Base-by-base conservation (phyloP, 2,329 filamentous ascomycete genomes). In the Fusarium illudens region DNA sequence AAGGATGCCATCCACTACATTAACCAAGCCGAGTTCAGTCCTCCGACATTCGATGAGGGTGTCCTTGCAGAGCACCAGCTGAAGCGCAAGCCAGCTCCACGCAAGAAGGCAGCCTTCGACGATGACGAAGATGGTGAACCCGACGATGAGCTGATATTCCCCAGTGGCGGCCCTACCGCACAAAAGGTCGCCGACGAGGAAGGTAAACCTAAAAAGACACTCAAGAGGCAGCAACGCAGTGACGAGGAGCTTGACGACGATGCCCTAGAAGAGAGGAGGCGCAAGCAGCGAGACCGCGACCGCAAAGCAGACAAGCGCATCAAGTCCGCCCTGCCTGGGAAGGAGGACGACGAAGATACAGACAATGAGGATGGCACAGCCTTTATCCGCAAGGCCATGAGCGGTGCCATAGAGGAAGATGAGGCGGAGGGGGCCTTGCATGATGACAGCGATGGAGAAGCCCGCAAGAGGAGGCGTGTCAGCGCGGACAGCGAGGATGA, bases 311-410 rank as follows among this genome's bases (percentile, higher is more conserved):
- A 89, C 50, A 83, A 84, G 30, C 92, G 91, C 75, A 91, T 96
- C 80, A 98, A 97, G 83, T 96, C 92, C 73, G 89, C 90, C 22
- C 80, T 95, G 36, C 95, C 89, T 73, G 91, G 99, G 52, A 87
- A 91, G 60, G 89, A 90, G 27, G 46, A 57, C 64, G 4, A 65
- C 64, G 3, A 61, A 75, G 1, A 68, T 73, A 8, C 71, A 27
- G 74, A 71, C n/a, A 10, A 30, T 71, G 75, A 76, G 1, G 71
- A 71, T 19, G 74, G 63, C 19, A 29, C 71, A 53, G 49, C 30
- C 5, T 71, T 74, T 27, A 64, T 71, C 36, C 60, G 63, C 11
- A 73, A 53, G 30, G 64, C 71, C 15, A 60, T 75, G 44, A 66
- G 75, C 15, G 74, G 71, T 29, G 71, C 68, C 19, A 65, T 73